Base-by-base conservation (phyloP, 306 rosid species). In the Quercus suber region DNA sequence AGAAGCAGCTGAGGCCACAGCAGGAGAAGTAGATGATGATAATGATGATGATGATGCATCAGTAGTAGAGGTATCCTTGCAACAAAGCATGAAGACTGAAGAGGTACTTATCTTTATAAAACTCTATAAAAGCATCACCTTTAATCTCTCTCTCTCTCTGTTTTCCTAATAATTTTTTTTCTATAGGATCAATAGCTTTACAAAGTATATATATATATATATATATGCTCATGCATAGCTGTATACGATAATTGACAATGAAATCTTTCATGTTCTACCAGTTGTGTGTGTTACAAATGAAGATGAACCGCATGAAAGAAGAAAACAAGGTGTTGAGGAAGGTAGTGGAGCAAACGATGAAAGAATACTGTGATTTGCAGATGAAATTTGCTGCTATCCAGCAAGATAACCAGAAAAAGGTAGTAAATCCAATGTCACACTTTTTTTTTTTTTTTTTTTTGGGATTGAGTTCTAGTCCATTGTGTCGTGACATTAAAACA, bases 281-380 rank as follows among this genome's bases (percentile, higher is more conserved):
- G 94, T 71, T 95, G 73, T 85, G 76, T 37, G 81, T 31, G 49
- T 81, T 95, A 57, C 86, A 89, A 82, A 90, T 83, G 91, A 92
- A 95, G 89, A 92, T 90, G 98, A 86, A 85, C 37, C 86, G 84
- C 18, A 84, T 95, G 91, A 95, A 95, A 75, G 99, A 95, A 79
- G 98, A 95, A 84, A 95, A 95, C 83, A 88, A 81, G 59, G 86
- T 76, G 27, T 79, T 95, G 79, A 92, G 88, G 84, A 88, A 81
- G 82, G 94, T 87, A 28, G 92, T 95, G 59, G 98, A 95, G 77
- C 86, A 91, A 83, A 91, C 93, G 23, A 90, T 85, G 90, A 95
- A 95, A 81, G 94, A 92, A 27, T 91, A 95, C 55, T 76, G 81
- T 64, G 91, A 92, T 84, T 97, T 95, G 53, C 92, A 95, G 73